Conservation (phyloP, 495 filamentous ascomycete species). For the Aspergillus saccharolyticus region DNA sequence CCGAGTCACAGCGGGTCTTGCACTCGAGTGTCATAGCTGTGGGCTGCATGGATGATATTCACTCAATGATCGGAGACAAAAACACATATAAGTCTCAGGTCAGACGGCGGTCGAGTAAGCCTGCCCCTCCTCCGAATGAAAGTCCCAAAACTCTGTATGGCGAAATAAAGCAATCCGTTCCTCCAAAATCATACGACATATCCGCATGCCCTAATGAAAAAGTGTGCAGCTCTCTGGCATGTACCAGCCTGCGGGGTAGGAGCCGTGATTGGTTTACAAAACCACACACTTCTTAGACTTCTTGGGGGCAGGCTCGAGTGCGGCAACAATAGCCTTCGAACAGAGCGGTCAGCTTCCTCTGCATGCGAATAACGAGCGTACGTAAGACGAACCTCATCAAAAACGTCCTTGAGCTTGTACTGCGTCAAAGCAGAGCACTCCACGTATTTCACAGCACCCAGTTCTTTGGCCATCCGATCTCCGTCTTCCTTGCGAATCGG, state of each 20-base stretch:
- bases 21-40: not conserved
- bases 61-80: conserved; percentile 4
- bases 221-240: not conserved
- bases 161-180: conserved; percentile 15
- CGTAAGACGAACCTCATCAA: conserved; percentile 76
- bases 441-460: conserved; percentile 96
- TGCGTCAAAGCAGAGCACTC: conserved; percentile 97
- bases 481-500: conserved; percentile 90
- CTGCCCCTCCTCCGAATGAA: conserved; percentile 2
- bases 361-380: conserved; percentile 11
- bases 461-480: conserved; percentile 91
- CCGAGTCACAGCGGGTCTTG: not conserved
- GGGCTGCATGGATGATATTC: conserved; percentile 1
- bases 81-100: conserved; percentile 7
- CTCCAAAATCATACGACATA: conserved; percentile 20
- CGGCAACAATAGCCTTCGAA: conserved; percentile 77
- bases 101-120: conserved; percentile 5
- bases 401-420: conserved; percentile 98
- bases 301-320: conserved; percentile 73
- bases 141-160: conserved; percentile 9
- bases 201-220: conserved; percentile 11
- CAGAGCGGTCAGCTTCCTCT: not conserved
- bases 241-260: conserved; percentile 22
- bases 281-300: conserved; percentile 55
- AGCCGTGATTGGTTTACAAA: conserved; percentile 27